Percentiles rank a stretch among this genome's conserved stretches.
phyloP scores from a whole-genome alignment of 208 protist species.

The Phytomonas sp. region DNA sequence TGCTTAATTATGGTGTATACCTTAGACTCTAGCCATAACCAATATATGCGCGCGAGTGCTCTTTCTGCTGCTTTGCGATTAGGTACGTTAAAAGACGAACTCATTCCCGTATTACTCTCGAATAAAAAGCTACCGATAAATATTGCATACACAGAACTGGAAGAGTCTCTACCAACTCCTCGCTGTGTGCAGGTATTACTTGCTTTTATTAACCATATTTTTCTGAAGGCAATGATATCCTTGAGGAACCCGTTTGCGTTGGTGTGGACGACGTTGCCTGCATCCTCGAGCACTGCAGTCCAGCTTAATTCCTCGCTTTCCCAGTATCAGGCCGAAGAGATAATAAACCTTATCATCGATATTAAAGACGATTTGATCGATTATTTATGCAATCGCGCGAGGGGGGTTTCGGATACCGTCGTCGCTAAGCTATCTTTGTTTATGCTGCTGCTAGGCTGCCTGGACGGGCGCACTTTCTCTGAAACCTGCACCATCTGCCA shows the following conservation, averaged over 20 bases:
- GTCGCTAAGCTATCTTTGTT: conserved; percentile 72
- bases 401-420: conserved; percentile 33
- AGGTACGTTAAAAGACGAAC: conserved; percentile 43
- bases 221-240: conserved; percentile 49
- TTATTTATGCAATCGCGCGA: conserved; percentile 12
- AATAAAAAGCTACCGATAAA: conserved; percentile 31
- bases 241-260: conserved; percentile 35
- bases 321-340: conserved; percentile 16
- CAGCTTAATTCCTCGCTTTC: conserved; percentile 14
- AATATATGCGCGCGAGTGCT: conserved; percentile 62
- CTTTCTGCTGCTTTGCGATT: conserved; percentile 75
- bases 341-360: conserved; percentile 16
- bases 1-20: conserved; percentile 59
- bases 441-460: conserved; percentile 52
- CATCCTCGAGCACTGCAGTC: conserved; percentile 14
- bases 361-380: conserved; percentile 19
- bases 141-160: conserved; percentile 31
- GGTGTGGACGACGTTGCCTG: conserved; percentile 22
- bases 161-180: conserved; percentile 28
- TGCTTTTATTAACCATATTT: conserved; percentile 59
- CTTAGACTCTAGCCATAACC: neutral
- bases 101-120: conserved; percentile 50
- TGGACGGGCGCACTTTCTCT: conserved; percentile 36
- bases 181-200: conserved; percentile 72
- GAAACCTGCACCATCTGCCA: conserved; percentile 30